These are phyloP conservation scores for Fusarium concolor DNA, from an alignment of 2,329 filamentous ascomycete genomes.

Conservation along the genomic window DNA sequence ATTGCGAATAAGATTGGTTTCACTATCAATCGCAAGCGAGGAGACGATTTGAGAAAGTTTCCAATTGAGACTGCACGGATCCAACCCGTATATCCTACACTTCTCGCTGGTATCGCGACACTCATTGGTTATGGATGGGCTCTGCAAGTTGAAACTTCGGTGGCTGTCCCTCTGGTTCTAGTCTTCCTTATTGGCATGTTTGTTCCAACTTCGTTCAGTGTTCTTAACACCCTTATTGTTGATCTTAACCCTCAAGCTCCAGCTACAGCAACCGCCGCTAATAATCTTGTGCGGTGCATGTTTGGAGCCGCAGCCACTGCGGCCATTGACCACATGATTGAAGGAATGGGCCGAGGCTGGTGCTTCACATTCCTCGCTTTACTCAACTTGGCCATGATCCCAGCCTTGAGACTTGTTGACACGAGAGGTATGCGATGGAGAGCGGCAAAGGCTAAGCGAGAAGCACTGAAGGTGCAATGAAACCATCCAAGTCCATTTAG, in stretches of 20 bases:
- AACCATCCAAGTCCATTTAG: neutral
- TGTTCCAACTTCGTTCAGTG: conserved; percentile 71
- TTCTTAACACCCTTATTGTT: conserved; percentile 72
- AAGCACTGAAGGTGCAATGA: conserved; percentile 38
- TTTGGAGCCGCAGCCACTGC: conserved; percentile 70
- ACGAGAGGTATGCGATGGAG: conserved; percentile 63
- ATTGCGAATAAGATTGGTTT: conserved; percentile 72
- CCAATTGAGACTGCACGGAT: conserved; percentile 68
- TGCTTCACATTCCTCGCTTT: conserved; percentile 69
- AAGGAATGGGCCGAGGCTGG: conserved; percentile 69
- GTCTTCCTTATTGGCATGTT: conserved; percentile 68
- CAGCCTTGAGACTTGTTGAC: conserved; percentile 62
- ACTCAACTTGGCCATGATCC: conserved; percentile 61
- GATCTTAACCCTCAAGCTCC: conserved; percentile 71
- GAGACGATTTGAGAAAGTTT: conserved; percentile 62
- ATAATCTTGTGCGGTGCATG: conserved; percentile 72
- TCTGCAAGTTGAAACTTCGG: conserved; percentile 60
- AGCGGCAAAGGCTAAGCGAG: conserved; percentile 58
- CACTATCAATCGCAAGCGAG: conserved; percentile 68
- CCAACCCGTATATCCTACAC: conserved; percentile 64
- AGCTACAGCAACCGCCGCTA: conserved; percentile 71
- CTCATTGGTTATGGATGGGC: conserved; percentile 70
- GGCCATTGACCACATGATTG: conserved; percentile 69
- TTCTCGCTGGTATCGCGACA: conserved; percentile 65
- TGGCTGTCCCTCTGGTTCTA: conserved; percentile 67